Base-by-base conservation (phyloP, 2,329 filamentous ascomycete species). In the Phyllosticta capitalensis region DNA sequence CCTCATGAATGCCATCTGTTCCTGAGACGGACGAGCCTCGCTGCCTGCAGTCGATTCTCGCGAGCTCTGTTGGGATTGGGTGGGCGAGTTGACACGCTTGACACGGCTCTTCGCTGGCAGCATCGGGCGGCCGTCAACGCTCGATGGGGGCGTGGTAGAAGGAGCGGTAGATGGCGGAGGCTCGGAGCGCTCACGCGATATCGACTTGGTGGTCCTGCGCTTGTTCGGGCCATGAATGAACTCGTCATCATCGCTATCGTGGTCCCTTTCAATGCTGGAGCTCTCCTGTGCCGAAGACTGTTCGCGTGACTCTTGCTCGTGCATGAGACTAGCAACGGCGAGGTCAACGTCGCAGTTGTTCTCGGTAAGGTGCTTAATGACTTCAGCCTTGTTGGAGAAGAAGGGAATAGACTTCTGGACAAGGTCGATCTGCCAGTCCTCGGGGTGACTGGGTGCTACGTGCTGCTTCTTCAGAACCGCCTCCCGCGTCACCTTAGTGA, bases 381-480 rank as follows among this genome's bases (percentile, higher is more conserved):
- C 80, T 22, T 76, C 76, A 26, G 72, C 74, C 49, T 77, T 76
- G 64, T 81, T 77, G 50, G 76, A 74, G 56, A 76, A 72, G 58
- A 76, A 78, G 20, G 80, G 80, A 9, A 84, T 69, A 3, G 78
- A 78, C 63, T 77, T 76, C 56, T 75, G 71, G 7, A 84, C 80
- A 5, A 75, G 73, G 45, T 80, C 77, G 55, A 83, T 78, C 72
- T 81, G 81, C 81, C 80, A 83, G 1, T 79, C 78, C 55, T 75
- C 72, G 26, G 79, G 75, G 55, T 76, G 69, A 26, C 74, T 74
- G 67, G 65, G 68, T 52, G 71, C 68, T 58, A 69, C 65, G 50
- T 71, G 69, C 64, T 67, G 72, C 61, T 70, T 68, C 61, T 69
- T 68, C 61, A 73, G 71, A 26, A 26, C n/a, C 50, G 67, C 73